Percentiles rank a stretch among this genome's conserved stretches.
Conservation (phyloP, 345 rosid genomes). For the Odontarrhena argentea region DNA sequence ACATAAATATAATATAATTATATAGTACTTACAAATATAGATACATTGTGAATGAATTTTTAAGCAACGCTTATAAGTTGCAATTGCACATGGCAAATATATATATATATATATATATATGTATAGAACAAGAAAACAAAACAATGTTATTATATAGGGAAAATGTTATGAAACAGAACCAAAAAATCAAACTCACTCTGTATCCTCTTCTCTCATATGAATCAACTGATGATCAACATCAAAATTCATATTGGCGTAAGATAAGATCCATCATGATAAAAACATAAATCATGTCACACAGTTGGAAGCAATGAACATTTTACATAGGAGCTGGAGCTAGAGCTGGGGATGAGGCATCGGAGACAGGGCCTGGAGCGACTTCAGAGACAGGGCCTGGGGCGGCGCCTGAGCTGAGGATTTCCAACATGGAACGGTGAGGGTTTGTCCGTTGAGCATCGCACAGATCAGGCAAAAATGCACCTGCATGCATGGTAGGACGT, state of each 20-base stretch:
- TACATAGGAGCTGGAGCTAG: conserved; percentile 42
- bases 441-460: conserved; percentile 62
- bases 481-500: conserved; percentile 44
- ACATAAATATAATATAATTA: no score
- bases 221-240: conserved; percentile 23
- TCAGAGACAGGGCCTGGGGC: conserved; percentile 52
- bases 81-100: conserved; percentile 4
- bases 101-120: not conserved
- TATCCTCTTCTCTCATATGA: conserved; percentile 28
- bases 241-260: conserved; percentile 15
- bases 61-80: not conserved
- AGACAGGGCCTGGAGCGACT: conserved; percentile 12
- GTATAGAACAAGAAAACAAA: conserved; percentile 19
- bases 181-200: conserved; percentile 26
- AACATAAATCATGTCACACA: conserved; percentile 12
- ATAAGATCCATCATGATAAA: conserved; percentile 17
- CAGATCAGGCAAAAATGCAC: conserved; percentile 84
- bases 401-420: conserved; percentile 64
- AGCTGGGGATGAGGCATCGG: conserved; percentile 43
- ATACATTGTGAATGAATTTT: not conserved
- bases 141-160: conserved; percentile 13
- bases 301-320: conserved; percentile 5
- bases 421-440: conserved; percentile 79
- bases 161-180: conserved; percentile 15
- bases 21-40: no score